These are phyloP conservation scores for Chloris gayana DNA, from an alignment of 176 grass and related monocot species.

Conservation along the genomic window DNA sequence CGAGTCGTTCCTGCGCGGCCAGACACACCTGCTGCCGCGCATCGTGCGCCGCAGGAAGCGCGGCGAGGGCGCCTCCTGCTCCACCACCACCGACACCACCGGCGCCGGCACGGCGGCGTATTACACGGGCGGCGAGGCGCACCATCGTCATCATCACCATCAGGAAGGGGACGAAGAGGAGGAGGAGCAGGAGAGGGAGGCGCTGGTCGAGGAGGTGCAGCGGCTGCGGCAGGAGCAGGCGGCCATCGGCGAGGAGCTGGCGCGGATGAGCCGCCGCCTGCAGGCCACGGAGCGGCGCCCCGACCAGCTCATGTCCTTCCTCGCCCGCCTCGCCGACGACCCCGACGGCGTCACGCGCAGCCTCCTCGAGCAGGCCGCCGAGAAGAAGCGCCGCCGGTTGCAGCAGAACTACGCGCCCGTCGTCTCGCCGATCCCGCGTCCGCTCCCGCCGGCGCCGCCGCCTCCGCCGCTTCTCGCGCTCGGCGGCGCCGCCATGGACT, in stretches of 20 bases:
- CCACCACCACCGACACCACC: neutral
- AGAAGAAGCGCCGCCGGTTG: slow-evolving; percentile 49
- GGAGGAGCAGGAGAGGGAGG: slow-evolving; percentile 1
- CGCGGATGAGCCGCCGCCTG: slow-evolving; percentile 54
- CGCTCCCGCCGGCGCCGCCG: neutral
- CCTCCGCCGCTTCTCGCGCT: neutral
- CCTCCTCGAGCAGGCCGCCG: slow-evolving; percentile 43
- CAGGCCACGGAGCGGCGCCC: slow-evolving; percentile 65
- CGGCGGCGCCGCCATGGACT: slow-evolving; percentile 11
- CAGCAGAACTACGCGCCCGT: neutral
- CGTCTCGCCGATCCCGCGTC: neutral
- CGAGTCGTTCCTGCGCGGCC: slow-evolving; percentile 65
- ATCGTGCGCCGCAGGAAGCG: slow-evolving; percentile 60
- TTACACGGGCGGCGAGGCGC: neutral
- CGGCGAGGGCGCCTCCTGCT: slow-evolving; percentile 13
- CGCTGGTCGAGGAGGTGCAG: slow-evolving; percentile 48
- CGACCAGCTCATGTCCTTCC: slow-evolving; percentile 66
- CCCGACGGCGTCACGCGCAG: slow-evolving; percentile 42
- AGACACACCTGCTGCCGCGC: slow-evolving; percentile 61
- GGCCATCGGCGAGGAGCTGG: slow-evolving; percentile 60
- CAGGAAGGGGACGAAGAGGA: slow-evolving; percentile 18
- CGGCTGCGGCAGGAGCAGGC: slow-evolving; percentile 58
- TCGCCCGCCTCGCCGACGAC: slow-evolving; percentile 51
- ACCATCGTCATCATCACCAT: slow-evolving; percentile 15
- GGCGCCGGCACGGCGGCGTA: no score